Base-by-base conservation (phyloP, 805 yeast genomes). In the Schwanniomyces vanrijiae region DNA sequence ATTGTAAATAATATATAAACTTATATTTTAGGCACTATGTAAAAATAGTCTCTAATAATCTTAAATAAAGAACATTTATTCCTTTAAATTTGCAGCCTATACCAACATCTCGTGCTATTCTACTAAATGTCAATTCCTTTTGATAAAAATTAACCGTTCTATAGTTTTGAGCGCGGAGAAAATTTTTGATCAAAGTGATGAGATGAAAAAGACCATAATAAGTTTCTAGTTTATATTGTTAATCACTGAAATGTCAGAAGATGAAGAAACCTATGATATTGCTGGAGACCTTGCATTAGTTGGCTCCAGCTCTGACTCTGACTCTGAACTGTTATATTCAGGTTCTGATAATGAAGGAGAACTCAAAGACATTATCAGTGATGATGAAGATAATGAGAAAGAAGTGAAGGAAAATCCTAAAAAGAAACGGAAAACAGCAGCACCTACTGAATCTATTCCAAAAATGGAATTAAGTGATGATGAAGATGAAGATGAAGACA, bases 231-330 rank as follows among this genome's bases (percentile, higher is more conserved):
- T 14, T 3, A 31, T 14, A 7, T 16, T 14, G 18, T 14, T n/a
- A 24, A 22, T 19, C 20, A 22, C 8, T 7, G 25, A 14, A 35
- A 61, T 61, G 69, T 58, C 65, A 8, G 35, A 31, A 48, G 81
- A 73, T 46, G 80, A 75, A 55, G 82, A 76, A 48, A 82, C 73
- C 5, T 77, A 69, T 58, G 90, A 86, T 60, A 86, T 85, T 55
- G 86, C 87, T 20, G 71, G 79, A 14, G 73, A 80, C 44, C 73
- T 86, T 45, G 85, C 84, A 0, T 58, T 81, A 31, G 69, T 71
- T 31, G 68, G 67, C 13, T 72, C 61, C 5, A 70, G 71, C 28
- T 68, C 65, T 18, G 73, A 61, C 44, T 71, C 72, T 1, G 75
- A 62, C 8, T 18, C 52, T 7, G 64, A 56, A 24, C 35, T 31